Base-by-base conservation (phyloP, 2,329 filamentous ascomycete genomes). In the Scedosporium dehoogii region DNA sequence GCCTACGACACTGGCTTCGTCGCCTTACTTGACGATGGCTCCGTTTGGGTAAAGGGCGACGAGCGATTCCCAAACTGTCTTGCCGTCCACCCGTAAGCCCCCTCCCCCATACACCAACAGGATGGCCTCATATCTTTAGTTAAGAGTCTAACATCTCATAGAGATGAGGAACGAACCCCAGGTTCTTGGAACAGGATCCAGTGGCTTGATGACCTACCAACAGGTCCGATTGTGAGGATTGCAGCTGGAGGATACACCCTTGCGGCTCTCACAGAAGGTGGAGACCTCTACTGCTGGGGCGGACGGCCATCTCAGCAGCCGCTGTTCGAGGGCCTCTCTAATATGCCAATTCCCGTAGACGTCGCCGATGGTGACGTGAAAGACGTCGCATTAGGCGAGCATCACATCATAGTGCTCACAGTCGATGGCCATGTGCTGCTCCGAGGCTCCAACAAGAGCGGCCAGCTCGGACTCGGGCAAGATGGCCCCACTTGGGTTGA, bases 241-340 rank as follows among this genome's bases (percentile, higher is more conserved):
- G 77, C 75, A 3, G 80, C 80, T 3, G 80, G 80, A 2, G 85
- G 85, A 0, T 86, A 85, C 68, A 72, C 80, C 2, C 72, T 81
- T 2, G 83, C 81, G 3, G 85, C 85, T 0, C 67, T 89, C 53
- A 87, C 84, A 0, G 73, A 77, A 10, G 82, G 81, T 2, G 76
- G 80, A 38, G 81, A 84, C 63, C 70, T 87, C 1, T 89, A 89
- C 68, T 69, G 82, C 25, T 89, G 86, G 85, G 86, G 86, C 2
- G 70, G 69, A 55, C 59, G 65, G 6, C 64, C 65, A 5, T 62
- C 64, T 6, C 64, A 63, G 38, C 63, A 33, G 27, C n/a, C 62
- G 4, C 46, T 58, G 18, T 48, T 64, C 7, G 60, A 62, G 16
- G 62, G 61, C 6, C 51, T 65, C 23, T 63, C 25, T 2, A 66